A percentile compares a stretch with the other conserved stretches of the same genome.
Evolutionary conservation across 768 basidiomycete genomes (phyloP).

Genomic region (Suillus variegatus): DNA sequence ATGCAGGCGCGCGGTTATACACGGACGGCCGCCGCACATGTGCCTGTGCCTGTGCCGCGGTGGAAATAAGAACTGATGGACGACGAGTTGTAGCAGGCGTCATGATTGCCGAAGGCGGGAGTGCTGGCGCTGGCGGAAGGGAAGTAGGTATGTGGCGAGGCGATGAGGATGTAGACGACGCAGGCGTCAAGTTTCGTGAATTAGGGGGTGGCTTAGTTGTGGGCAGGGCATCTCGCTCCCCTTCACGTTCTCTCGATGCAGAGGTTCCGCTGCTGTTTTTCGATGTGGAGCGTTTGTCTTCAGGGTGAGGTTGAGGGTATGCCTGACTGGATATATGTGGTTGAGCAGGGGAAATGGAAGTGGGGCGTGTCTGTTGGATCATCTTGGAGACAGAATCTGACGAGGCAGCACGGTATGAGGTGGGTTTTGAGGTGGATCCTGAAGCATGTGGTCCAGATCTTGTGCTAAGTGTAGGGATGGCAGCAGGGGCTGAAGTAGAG

Average conservation of each 20-base stretch:
- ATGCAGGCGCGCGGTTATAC: conserved; percentile 47
- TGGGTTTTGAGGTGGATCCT: conserved; percentile 19
- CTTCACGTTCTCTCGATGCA: conserved; percentile 26
- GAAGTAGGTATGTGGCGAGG: conserved; percentile 44
- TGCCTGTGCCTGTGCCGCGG: conserved; percentile 30
- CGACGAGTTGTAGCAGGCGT: conserved; percentile 47
- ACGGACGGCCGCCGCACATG: conserved; percentile 39
- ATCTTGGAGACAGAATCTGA: conserved; percentile 23
- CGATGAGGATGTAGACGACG: conserved; percentile 59
- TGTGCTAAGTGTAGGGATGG: conserved; percentile 31
- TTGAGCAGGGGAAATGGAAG: conserved; percentile 26
- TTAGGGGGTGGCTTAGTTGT: conserved; percentile 33
- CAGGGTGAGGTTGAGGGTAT: conserved; percentile 3
- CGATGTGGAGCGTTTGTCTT: conserved; percentile 18
- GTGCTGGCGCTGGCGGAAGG: conserved; percentile 41
- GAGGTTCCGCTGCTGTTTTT: conserved; percentile 22
- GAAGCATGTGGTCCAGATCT: conserved; percentile 8
- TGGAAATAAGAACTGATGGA: conserved; percentile 41
- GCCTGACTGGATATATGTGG: conserved; percentile 16
- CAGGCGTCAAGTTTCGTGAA: conserved; percentile 54
- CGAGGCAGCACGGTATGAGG: conserved; percentile 27
- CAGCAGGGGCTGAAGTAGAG: conserved; percentile 44
- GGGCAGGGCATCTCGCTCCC: conserved; percentile 17
- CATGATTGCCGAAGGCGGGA: conserved; percentile 38
- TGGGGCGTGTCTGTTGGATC: conserved; percentile 10